Percentiles rank a stretch among this genome's conserved stretches.
Conservation (phyloP, 2,329 filamentous ascomycete genomes). For the Xylaria arbuscula region DNA sequence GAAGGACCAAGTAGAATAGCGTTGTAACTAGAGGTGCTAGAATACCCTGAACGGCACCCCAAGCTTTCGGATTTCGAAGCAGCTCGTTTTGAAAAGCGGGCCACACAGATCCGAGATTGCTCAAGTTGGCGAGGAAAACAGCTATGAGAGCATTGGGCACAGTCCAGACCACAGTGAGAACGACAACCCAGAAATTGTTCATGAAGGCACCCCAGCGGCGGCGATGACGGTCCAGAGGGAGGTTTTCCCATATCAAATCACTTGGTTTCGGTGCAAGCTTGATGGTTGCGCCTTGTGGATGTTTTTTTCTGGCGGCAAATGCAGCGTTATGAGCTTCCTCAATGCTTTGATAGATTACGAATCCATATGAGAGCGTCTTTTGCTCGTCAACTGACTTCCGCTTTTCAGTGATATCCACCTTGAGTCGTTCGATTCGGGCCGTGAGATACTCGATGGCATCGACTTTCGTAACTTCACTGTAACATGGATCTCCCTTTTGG, state of each 20-base stretch:
- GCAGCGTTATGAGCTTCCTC: slow-evolving; percentile 87
- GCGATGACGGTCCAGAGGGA: slow-evolving; percentile 67
- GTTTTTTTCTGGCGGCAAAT: slow-evolving; percentile 80
- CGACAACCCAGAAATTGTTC: slow-evolving; percentile 65
- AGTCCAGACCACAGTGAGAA: slow-evolving; percentile 86
- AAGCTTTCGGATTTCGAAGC: slow-evolving; percentile 68
- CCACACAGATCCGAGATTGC: slow-evolving; percentile 84
- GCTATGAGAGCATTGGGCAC: slow-evolving; percentile 92
- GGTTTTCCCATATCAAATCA: slow-evolving; percentile 87
- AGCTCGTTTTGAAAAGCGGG: slow-evolving; percentile 74
- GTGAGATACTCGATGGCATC: slow-evolving; percentile 95
- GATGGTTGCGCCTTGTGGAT: slow-evolving; percentile 79
- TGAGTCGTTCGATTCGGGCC: slow-evolving; percentile 80
- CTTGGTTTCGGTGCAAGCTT: slow-evolving; percentile 83
- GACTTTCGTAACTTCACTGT: slow-evolving; percentile 73
- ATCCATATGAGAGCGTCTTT: slow-evolving; percentile 90
- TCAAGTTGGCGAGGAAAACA: slow-evolving; percentile 87
- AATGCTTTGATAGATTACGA: slow-evolving; percentile 89
- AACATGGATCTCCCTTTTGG: slow-evolving; percentile 78
- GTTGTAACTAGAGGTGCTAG: slow-evolving; percentile 86
- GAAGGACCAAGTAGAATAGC: slow-evolving; percentile 84
- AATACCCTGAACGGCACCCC: slow-evolving; percentile 91
- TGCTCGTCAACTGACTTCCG: slow-evolving; percentile 83
- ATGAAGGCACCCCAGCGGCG: slow-evolving; percentile 77
- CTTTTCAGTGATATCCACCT: slow-evolving; percentile 83